A percentile compares a stretch with the other conserved stretches of the same genome.
phyloP scores from a whole-genome alignment of 768 basidiomycete genomes.

The Arthromyces matolae region DNA sequence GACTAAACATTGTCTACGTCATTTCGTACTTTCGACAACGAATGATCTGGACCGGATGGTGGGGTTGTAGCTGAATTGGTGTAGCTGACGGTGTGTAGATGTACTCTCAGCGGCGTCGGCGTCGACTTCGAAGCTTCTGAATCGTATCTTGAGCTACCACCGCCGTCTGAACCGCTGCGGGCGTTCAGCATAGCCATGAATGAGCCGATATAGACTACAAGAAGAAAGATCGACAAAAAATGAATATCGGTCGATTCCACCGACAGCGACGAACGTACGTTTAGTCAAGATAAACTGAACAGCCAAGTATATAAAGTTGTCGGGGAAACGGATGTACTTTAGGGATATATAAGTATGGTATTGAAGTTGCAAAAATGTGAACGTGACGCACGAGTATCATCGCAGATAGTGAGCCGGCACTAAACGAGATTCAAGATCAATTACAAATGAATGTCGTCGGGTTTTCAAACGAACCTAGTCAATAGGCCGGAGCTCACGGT shows the following conservation, averaged over 20 bases:
- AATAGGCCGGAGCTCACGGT: constrained; percentile 23
- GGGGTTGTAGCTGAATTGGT: neutral
- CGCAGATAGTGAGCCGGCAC: constrained; percentile 41
- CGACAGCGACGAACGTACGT: constrained; percentile 25
- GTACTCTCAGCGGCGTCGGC: constrained; percentile 10
- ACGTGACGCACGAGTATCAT: constrained; percentile 36
- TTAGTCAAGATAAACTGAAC: constrained; percentile 43
- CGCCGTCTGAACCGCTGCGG: constrained; percentile 25
- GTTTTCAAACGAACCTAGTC: constrained; percentile 15
- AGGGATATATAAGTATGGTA: neutral
- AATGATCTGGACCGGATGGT: neutral
- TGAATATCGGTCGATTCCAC: neutral
- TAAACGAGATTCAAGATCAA: constrained; percentile 14
- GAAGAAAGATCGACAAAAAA: neutral
- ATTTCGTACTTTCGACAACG: neutral
- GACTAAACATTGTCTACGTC: no score
- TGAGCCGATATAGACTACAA: constrained; percentile 45
- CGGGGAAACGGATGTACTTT: constrained; percentile 41
- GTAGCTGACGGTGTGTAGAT: constrained; percentile 12
- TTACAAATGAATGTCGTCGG: neutral
- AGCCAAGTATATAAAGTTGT: constrained; percentile 40
- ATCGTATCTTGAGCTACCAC: constrained; percentile 9
- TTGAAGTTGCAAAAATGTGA: neutral
- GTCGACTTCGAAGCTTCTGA: constrained; percentile 12
- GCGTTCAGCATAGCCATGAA: constrained; percentile 45